Conservation (phyloP, 495 filamentous ascomycete genomes). For the Aspergillus saccharolyticus region DNA sequence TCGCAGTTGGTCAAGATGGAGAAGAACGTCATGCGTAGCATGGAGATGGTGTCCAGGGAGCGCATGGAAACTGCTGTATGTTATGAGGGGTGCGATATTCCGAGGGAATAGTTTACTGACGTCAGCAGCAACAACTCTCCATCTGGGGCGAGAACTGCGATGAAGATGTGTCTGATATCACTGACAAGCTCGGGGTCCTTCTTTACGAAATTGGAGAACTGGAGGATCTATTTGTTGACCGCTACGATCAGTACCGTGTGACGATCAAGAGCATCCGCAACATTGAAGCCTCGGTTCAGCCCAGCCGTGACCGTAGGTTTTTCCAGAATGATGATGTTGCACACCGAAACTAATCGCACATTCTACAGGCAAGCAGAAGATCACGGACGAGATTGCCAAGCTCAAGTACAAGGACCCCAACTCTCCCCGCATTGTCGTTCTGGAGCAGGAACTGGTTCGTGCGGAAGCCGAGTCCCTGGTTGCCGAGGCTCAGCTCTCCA, state of each 20-base stretch:
- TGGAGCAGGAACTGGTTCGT: constrained; percentile 97
- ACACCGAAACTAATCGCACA: constrained; percentile 9
- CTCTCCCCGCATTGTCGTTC: constrained; percentile 92
- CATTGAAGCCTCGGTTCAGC: constrained; percentile 97
- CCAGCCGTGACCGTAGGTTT: constrained; percentile 88
- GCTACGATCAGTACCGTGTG: constrained; percentile 98
- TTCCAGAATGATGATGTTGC: background rate
- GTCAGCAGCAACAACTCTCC: constrained; percentile 84
- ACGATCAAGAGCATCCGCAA: constrained; percentile 99
- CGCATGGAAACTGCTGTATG: constrained; percentile 96
- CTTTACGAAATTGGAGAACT: constrained; percentile 98
- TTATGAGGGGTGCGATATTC: background rate
- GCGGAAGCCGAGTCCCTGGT: constrained; percentile 98
- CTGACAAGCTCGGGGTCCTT: constrained; percentile 95
- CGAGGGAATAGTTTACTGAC: background rate
- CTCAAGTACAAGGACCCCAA: constrained; percentile 99
- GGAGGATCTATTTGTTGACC: constrained; percentile 95
- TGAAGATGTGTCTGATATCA: constrained; percentile 97
- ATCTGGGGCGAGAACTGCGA: constrained; percentile 96
- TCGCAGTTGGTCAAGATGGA: constrained; percentile 99
- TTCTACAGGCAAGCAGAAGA: constrained; percentile 83
- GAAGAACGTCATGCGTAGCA: constrained; percentile 98
- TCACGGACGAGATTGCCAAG: constrained; percentile 97
- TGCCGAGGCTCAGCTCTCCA: constrained; percentile 94
- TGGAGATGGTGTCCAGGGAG: constrained; percentile 91